These are phyloP conservation scores for Carpediemonas membranifera DNA, from an alignment of 78 protist genomes.

Conservation along the genomic window DNA sequence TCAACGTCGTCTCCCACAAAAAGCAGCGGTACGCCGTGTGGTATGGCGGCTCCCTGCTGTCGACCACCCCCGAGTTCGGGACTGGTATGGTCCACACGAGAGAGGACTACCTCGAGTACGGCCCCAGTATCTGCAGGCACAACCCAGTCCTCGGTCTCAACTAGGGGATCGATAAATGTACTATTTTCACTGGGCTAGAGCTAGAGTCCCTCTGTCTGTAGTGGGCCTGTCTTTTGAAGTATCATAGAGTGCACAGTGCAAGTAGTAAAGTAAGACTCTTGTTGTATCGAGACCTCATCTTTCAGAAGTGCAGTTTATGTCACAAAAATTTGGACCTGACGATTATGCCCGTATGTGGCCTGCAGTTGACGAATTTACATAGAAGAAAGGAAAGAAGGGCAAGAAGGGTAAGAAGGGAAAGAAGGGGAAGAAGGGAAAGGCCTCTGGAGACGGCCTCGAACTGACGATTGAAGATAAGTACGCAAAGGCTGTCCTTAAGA, in stretches of 20 bases:
- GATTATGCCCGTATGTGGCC: no score
- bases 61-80: slow-evolving; percentile 76
- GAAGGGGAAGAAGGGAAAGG: background rate
- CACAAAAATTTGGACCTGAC: no score
- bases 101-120: slow-evolving; percentile 83
- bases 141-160: slow-evolving; percentile 69
- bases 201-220: no score
- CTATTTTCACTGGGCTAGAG: no score
- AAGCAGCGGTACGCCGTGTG: slow-evolving; percentile 58
- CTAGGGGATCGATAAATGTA: no score
- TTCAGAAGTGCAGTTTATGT: no score
- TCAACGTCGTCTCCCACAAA: slow-evolving; percentile 79
- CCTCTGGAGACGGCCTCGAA: background rate
- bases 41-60: slow-evolving; percentile 71
- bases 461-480: slow-evolving; percentile 8
- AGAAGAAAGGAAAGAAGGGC: slow-evolving; percentile 9
- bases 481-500: background rate
- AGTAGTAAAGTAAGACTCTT: no score
- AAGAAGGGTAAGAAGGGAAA: slow-evolving; percentile 13
- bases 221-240: no score
- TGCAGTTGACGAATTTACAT: no score
- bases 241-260: no score
- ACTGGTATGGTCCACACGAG: slow-evolving; percentile 71
- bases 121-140: slow-evolving; percentile 78
- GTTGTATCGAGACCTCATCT: no score